Evolutionary conservation across 2,329 filamentous ascomycete genomes (phyloP), one percentile per base, ranked within the genome.

Genomic region (Fulvia fulva): DNA sequence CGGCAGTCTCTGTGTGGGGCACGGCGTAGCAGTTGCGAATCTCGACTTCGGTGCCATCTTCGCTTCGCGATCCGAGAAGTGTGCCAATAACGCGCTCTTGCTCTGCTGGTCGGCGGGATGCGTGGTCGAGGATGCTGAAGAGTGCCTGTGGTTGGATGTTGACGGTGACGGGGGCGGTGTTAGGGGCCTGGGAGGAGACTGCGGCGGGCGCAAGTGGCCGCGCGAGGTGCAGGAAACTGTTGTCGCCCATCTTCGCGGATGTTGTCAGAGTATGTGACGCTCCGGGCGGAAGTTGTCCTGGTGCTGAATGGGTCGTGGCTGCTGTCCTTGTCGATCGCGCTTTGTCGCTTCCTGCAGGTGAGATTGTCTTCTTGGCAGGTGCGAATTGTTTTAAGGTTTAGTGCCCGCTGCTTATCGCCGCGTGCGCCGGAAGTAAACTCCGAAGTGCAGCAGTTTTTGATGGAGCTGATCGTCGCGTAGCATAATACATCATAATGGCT

Each of bases 21-120:
- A 99, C 96, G 67, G 94, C 94, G 76, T 99, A 99, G 80, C 91
- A 93, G 73, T 91, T 95, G 73, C 91, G 87, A 71, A 99, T 94
- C 78, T 96, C 91, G 71, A 96, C 90, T 77, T 97, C 93, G 73
- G 89, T 91, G 76, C 93, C 94, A 82, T 99, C 94, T 80, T 99
- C 94, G 74, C 89, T 94, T 67, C 94, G 89, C 67, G 88, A 88
- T 73, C 94, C 94, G 58, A 99, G 87, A 57, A 99, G 86, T 60
- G 94, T 96, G 71, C 94, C 94, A 73, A 99, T 99, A 64, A 99
- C 94, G 73, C 94, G 90, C 71, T 94, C 91, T 73, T 94, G 91
- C 77, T 96, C 91, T 66, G 88, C 87, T 71, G 95, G 91, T 72
- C 93, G 88, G 77, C 94, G 90, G 67, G 93, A 85, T 67, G 93